Base-by-base conservation (phyloP, 805 yeast species). In the Metschnikowia lachancei region DNA sequence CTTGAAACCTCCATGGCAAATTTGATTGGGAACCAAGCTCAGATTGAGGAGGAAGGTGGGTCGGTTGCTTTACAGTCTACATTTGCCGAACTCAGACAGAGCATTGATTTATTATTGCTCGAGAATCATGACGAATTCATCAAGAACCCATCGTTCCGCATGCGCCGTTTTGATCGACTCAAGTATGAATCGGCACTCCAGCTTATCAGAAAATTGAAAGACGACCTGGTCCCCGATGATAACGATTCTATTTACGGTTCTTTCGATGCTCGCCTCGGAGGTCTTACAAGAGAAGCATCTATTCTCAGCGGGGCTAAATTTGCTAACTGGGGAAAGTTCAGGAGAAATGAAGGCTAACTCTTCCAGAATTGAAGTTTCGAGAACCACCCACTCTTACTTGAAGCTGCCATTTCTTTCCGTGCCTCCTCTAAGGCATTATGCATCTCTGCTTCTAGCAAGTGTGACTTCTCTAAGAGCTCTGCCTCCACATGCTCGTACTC, bases 11-110 rank as follows among this genome's bases (percentile, higher is more conserved):
- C 78, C 13, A 74, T 78, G 68, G 65, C 65, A 12, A 63, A 64
- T 10, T 58, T 78, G 43, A 54, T 57, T 0, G 49, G 50, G 18
- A 44, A 42, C 16, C 62, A 57, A 8, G 51, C 61, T 13, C 63
- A 65, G 65, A 14, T 63, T 50, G 19, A 55, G 40, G 51, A 49
- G 3, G 51, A 54, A 20, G 63, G 63, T 47, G 69, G 70, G 2
- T 67, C 68, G 26, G 78, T 75, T 36, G 81, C 87, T 0, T 67
- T 87, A 36, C 81, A 82, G 49, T 81, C 89, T 9, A 85, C 92
- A 39, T 85, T 89, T 54, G 74, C 81, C 6, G 94, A 87, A 57
- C 75, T 91, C 46, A 77, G 90, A 52, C 97, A 92, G 67, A 78
- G 85, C 46, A 81, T 92, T 24, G 83, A 84, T 50, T 67, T 92